Evolutionary conservation across 179 eudicot species (phyloP).

Genomic region (Actinidia chinensis): DNA sequence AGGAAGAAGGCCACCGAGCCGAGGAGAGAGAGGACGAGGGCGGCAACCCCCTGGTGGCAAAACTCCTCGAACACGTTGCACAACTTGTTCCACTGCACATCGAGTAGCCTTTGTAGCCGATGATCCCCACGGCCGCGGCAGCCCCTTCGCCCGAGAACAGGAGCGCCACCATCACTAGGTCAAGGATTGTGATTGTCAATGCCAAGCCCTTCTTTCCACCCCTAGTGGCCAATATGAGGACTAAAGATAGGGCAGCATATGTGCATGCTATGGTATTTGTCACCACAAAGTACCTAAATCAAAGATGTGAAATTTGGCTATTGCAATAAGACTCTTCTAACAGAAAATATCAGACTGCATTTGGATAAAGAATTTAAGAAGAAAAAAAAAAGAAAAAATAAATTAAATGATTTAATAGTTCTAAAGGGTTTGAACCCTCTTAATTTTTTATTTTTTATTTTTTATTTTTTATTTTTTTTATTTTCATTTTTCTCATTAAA

Average conservation of each 20-base stretch:
- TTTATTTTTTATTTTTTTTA: too few species aligned
- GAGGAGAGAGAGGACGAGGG: conserved; percentile 34
- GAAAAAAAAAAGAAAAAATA: too few species aligned
- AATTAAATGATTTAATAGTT: too few species aligned
- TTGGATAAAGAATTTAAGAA: too few species aligned
- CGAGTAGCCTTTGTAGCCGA: conserved; percentile 47
- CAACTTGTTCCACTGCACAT: conserved; percentile 45
- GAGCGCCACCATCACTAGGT: conserved; percentile 44
- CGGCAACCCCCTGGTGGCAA: conserved; percentile 35
- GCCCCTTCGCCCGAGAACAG: conserved; percentile 51
- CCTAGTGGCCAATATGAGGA: conserved; percentile 13
- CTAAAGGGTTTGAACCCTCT: too few species aligned
- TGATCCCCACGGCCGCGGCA: conserved; percentile 31
- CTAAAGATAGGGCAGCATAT: conserved; percentile 29
- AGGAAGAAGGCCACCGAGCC: conserved; percentile 32
- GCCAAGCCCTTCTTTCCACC: conserved; percentile 12
- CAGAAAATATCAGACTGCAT: too few species aligned
- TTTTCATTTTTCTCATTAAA: too few species aligned
- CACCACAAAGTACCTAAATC: conserved; percentile 38
- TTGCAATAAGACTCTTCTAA: too few species aligned
- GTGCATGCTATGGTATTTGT: conserved; percentile 39
- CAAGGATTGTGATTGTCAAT: conserved; percentile 23
- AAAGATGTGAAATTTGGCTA: too few species aligned
- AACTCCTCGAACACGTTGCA: conserved; percentile 36
- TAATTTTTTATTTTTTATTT: too few species aligned